Conservation (phyloP, 2,329 filamentous ascomycete species). For the Cyphellophora attinorum region DNA sequence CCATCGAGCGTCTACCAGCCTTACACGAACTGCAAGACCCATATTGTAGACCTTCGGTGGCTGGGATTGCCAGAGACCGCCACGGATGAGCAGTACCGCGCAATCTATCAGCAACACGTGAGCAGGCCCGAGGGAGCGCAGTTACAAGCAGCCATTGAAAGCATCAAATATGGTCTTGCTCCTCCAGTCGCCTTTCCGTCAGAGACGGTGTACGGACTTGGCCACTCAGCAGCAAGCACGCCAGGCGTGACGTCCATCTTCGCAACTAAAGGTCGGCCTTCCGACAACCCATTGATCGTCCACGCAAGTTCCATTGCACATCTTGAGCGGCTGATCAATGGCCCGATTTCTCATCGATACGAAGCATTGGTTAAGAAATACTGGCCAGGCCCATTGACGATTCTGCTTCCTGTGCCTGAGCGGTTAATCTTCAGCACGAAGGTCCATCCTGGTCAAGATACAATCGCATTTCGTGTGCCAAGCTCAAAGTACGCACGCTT, state of each 20-base stretch:
- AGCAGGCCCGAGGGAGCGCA: neutral
- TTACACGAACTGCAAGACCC: constrained; percentile 16
- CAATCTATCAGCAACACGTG: constrained; percentile 8
- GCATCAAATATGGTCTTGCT: constrained; percentile 14
- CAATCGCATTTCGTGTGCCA: constrained; percentile 87
- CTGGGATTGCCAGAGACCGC: constrained; percentile 14
- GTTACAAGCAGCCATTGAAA: constrained; percentile 14
- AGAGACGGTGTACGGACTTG: constrained; percentile 93
- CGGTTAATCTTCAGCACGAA: constrained; percentile 68
- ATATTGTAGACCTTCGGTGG: constrained; percentile 10
- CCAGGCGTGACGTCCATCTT: constrained; percentile 85
- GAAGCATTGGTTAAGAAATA: constrained; percentile 66
- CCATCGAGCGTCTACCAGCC: constrained; percentile 2
- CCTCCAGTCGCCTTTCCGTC: constrained; percentile 87
- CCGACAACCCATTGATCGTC: constrained; percentile 91
- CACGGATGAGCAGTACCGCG: constrained; percentile 13
- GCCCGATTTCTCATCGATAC: constrained; percentile 63
- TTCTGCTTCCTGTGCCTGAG: constrained; percentile 70
- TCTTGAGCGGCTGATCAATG: constrained; percentile 14
- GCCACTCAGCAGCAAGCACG: constrained; percentile 86
- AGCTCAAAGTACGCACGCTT: constrained; percentile 73
- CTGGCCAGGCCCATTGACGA: constrained; percentile 92
- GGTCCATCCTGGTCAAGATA: constrained; percentile 74
- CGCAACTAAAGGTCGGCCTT: constrained; percentile 76
- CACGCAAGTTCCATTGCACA: constrained; percentile 47